Conservation (phyloP, 176 grass and related monocot genomes). For the Oryza glaberrima region DNA sequence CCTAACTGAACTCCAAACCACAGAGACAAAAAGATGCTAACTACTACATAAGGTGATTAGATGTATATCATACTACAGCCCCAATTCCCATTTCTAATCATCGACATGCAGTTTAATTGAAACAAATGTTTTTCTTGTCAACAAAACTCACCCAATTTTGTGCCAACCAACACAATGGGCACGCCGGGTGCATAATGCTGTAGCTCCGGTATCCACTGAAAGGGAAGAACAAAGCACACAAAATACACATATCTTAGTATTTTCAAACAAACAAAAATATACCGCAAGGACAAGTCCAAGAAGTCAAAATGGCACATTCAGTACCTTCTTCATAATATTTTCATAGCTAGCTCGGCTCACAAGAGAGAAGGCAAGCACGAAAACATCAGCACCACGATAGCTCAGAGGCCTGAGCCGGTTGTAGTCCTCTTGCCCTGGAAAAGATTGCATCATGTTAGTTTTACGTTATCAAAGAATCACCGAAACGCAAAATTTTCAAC, state of each 20-base stretch:
- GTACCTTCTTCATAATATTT: conserved; percentile 97
- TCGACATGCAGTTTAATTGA: conserved; percentile 28
- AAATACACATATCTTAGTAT: conserved; percentile 5
- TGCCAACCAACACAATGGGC: conserved; percentile 91
- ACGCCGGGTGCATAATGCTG: conserved; percentile 96
- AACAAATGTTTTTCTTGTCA: conserved; percentile 35
- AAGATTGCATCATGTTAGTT: conserved; percentile 23
- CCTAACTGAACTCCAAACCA: conserved; percentile 37
- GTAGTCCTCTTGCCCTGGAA: conserved; percentile 96
- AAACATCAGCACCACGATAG: conserved; percentile 95
- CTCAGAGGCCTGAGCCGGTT: conserved; percentile 94
- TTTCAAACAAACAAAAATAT: background rate
- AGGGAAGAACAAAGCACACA: conserved; percentile 34
- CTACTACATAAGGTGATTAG: conserved; percentile 34
- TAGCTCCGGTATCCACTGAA: conserved; percentile 99
- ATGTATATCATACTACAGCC: conserved; percentile 3
- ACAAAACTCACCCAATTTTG: conserved; percentile 85
- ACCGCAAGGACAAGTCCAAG: background rate
- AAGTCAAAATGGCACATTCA: background rate
- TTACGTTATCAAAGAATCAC: conserved; percentile 12
- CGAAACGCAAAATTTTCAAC: background rate
- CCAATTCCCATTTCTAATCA: conserved; percentile 12
- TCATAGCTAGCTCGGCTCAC: conserved; percentile 99
- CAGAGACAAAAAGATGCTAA: conserved; percentile 41
- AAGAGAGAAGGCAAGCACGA: conserved; percentile 96